Base-by-base conservation (phyloP, 2,329 filamentous ascomycete species). In the Aspergillus japonicus region DNA sequence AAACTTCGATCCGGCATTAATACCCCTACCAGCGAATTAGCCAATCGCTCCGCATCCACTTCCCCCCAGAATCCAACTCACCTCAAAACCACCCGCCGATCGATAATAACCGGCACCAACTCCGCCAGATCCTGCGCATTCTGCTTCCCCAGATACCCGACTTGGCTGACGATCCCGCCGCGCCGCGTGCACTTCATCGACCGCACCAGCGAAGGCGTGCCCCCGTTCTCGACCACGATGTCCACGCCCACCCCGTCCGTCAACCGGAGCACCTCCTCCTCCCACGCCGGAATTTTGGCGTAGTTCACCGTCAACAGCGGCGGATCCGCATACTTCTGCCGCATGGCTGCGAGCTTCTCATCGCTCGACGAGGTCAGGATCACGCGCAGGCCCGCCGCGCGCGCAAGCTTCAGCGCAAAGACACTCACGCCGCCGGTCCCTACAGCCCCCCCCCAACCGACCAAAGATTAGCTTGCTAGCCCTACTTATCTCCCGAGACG, bases 101-200 rank as follows among this genome's bases (percentile, higher is more conserved):
- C 77, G 53, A 80, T 78, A 2, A 79, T 58, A 0, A 66, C 65
- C 1, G 73, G 66, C 1, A 80, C 48, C 23, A 80, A 62, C 42
- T 78, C 75, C 2, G 64, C 59, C 14, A 80, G 56, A 4, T 75
- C 62, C 0, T 63, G 61, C 1, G 69, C 62, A 5, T 75, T 62
- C 16, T 71, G 62, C 16, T 70, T 69, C 5, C 71, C 70, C 2
- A 81, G 68, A 60, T 79, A 80, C 4, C 79, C 78, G 31, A 81
- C 76, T 55, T 78, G 75, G 57, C 77, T 80, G 50, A 81, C 69
- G 1, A 71, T 71, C 0, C 77, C 78, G 2, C 79, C 77, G 1
- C 78, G 76, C 10, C 73, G 68, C 5, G 77, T 77, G 57, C 74
- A 79, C 50, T 69, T 68, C 53, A 81, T 66, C 35, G 75, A 78